Conservation (phyloP, 441 rosid species). For the Capsella rubella region DNA sequence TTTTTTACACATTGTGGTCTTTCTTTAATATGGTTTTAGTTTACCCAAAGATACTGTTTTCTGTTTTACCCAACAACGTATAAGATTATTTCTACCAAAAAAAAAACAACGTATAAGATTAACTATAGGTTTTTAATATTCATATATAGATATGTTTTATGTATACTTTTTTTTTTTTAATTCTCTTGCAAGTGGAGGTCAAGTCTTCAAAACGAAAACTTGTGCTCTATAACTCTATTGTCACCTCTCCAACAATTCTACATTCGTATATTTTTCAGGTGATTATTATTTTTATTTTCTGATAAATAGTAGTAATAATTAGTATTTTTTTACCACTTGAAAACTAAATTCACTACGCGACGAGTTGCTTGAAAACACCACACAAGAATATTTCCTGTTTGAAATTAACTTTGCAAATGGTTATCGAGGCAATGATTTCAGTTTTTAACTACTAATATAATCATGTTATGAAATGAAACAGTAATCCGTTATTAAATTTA, state of each 20-base stretch:
- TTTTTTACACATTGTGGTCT: slow-evolving; percentile 21
- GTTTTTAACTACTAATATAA: neutral
- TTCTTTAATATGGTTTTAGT: slow-evolving; percentile 31
- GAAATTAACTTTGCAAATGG: neutral
- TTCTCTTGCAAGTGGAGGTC: slow-evolving; percentile 19
- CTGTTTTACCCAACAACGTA: slow-evolving; percentile 28
- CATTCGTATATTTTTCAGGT: neutral
- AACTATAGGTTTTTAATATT: slow-evolving; percentile 17
- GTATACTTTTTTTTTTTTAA: neutral
- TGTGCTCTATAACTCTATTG: slow-evolving; percentile 5
- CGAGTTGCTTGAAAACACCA: neutral
- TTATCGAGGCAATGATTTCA: neutral
- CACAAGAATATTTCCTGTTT: neutral
- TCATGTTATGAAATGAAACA: neutral
- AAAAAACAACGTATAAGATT: neutral
- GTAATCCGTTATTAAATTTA: neutral
- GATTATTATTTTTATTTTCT: neutral
- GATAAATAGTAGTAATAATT: neutral
- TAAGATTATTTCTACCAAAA: neutral
- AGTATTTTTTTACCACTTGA: neutral
- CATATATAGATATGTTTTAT: no score
- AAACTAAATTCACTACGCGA: neutral
- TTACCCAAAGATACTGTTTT: slow-evolving; percentile 35
- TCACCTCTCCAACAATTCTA: slow-evolving; percentile 30
- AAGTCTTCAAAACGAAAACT: slow-evolving; percentile 6